A percentile compares a stretch with the other conserved stretches of the same genome.
Evolutionary conservation across 164 flowering plant species (phyloP).

Genomic region (Magnolia officinalis): DNA sequence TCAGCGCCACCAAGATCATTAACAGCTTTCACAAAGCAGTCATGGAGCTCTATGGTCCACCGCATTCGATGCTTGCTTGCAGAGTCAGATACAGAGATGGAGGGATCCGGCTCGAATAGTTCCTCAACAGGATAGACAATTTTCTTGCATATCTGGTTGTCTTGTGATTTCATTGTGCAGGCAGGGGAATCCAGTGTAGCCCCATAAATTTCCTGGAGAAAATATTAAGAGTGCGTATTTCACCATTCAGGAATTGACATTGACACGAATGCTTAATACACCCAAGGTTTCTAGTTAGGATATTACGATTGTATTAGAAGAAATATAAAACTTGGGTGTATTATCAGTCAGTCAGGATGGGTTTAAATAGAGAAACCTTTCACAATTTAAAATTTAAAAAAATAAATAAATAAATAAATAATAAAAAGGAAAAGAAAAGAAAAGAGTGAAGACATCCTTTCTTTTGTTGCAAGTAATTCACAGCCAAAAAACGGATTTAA

Average conservation of each 20-base stretch:
- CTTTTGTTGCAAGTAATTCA: not conserved
- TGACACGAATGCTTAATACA: not conserved
- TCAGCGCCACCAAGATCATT: not conserved
- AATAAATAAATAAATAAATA: too few relatives aligned
- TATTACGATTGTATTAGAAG: too few relatives aligned
- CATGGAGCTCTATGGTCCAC: not conserved
- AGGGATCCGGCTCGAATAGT: slow-evolving; percentile 7
- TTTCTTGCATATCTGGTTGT: not conserved
- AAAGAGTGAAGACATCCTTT: not conserved
- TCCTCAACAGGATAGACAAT: slow-evolving; percentile 3
- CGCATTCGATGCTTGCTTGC: not conserved
- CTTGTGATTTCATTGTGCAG: not conserved
- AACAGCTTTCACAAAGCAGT: not conserved
- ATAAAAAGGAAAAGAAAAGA: not conserved
- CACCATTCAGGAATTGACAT: not conserved
- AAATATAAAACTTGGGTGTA: not conserved
- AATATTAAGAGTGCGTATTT: not conserved
- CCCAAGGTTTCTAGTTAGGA: not conserved
- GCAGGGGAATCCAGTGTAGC: not conserved
- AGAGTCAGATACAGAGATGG: not conserved
- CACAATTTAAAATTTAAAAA: too few relatives aligned
- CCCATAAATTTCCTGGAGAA: slow-evolving; percentile 14
- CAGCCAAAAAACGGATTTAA: not conserved
- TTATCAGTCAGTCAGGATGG: not conserved
- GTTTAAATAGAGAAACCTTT: not conserved